phyloP scores from a whole-genome alignment of 2,329 filamentous ascomycete species.

The Hypoxylon rubiginosum region DNA sequence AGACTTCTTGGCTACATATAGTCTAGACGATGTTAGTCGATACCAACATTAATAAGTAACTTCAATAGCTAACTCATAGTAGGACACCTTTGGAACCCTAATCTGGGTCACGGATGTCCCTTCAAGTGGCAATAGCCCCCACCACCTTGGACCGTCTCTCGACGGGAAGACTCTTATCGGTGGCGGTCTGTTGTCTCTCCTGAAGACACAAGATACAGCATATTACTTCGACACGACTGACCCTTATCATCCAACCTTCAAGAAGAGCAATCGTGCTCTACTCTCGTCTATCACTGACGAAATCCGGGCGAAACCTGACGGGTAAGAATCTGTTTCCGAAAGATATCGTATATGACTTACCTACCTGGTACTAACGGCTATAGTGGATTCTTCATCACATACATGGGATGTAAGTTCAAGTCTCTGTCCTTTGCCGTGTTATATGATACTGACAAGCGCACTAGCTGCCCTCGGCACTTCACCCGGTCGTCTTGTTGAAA shows the following conservation, averaged over 20 bases:
- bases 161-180: conserved; percentile 71
- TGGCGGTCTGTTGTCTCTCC: conserved; percentile 68
- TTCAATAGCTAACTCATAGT: conserved; percentile 2
- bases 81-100: conserved; percentile 72
- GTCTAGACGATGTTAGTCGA: conserved; percentile 67
- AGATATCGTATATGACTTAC: neutral
- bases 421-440: neutral
- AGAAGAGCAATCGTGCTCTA: conserved; percentile 71
- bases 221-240: conserved; percentile 73
- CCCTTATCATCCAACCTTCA: conserved; percentile 70
- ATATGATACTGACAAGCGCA: conserved; percentile 4
- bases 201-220: conserved; percentile 72
- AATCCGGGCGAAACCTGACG: conserved; percentile 73
- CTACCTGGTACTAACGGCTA: neutral
- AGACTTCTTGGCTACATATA: conserved; percentile 70
- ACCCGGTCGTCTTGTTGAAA: conserved; percentile 72
- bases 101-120: conserved; percentile 71
- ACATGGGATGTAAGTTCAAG: conserved; percentile 66
- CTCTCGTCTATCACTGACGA: conserved; percentile 72
- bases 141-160: conserved; percentile 67
- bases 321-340: conserved; percentile 49
- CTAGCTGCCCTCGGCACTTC: conserved; percentile 65
- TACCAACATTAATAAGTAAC: neutral
- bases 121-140: conserved; percentile 70
- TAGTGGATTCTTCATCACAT: conserved; percentile 71